Evolutionary conservation across 1,284 basidiomycete genomes (phyloP).

Genomic region (Somion occarium): DNA sequence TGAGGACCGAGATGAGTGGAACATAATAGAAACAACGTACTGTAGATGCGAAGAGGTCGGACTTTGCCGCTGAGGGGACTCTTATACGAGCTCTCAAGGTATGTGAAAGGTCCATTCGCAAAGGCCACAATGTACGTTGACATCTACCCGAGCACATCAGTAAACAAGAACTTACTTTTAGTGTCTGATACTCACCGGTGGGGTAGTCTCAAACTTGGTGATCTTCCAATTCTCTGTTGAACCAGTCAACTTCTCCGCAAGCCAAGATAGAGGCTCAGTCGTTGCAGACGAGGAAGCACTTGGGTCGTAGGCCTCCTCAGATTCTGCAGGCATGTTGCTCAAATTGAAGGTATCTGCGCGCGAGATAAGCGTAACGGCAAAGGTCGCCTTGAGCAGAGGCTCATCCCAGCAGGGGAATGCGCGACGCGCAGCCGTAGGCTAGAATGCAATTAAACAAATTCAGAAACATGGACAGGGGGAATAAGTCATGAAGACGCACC

Average conservation of each 20-base stretch:
- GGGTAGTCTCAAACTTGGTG: constrained; percentile 74
- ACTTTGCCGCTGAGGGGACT: constrained; percentile 81
- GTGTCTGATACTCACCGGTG: constrained; percentile 34
- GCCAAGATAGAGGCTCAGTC: constrained; percentile 20
- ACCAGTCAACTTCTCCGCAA: constrained; percentile 19
- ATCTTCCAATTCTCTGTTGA: constrained; percentile 67
- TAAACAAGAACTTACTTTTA: not conserved
- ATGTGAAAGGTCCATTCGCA: constrained; percentile 81
- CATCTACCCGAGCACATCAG: constrained; percentile 42
- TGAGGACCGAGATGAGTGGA: not conserved
- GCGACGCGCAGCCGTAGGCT: constrained; percentile 84
- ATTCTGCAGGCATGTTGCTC: constrained; percentile 82
- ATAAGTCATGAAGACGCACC: constrained; percentile 39
- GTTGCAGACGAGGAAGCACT: constrained; percentile 8
- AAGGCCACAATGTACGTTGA: constrained; percentile 91
- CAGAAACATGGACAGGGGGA: not conserved
- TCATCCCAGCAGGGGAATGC: constrained; percentile 94
- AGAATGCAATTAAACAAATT: constrained; percentile 23
- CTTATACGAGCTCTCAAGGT: constrained; percentile 73
- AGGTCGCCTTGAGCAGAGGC: constrained; percentile 88
- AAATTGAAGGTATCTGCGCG: constrained; percentile 72
- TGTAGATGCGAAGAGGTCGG: constrained; percentile 83
- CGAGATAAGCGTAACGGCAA: constrained; percentile 80
- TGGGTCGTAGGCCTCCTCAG: constrained; percentile 41
- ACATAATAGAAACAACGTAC: constrained; percentile 28